Evolutionary conservation across 257 asterid genomes (phyloP).

Genomic region (Dorcoceras hygrometricum): DNA sequence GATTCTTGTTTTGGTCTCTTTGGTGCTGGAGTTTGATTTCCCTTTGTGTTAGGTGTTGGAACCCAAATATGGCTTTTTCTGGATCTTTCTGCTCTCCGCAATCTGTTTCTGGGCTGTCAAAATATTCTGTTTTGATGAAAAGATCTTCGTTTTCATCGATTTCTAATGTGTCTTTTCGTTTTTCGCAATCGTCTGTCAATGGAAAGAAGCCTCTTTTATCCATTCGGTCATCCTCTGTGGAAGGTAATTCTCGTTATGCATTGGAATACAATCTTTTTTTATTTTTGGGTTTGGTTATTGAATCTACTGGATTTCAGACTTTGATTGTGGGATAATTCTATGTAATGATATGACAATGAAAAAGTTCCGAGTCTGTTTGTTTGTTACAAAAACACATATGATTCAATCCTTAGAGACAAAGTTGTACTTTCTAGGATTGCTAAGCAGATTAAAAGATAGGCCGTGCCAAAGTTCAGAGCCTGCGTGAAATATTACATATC

Average conservation of each 20-base stretch:
- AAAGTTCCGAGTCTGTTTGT: background rate
- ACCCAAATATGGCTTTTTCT: too few relatives aligned
- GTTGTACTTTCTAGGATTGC: background rate
- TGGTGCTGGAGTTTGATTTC: too few relatives aligned
- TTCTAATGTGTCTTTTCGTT: slow-evolving; percentile 39
- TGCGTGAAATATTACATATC: too few relatives aligned
- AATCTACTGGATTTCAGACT: background rate
- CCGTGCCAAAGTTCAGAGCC: background rate
- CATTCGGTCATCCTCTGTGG: slow-evolving; percentile 50
- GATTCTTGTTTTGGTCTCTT: too few relatives aligned
- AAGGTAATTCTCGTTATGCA: slow-evolving; percentile 34
- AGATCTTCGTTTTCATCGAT: slow-evolving; percentile 17
- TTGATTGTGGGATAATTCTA: background rate
- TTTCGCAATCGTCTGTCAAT: slow-evolving; percentile 35
- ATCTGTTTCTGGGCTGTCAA: slow-evolving; percentile 19
- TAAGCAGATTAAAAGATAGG: background rate
- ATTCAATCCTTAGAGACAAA: background rate
- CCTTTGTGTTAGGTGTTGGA: too few relatives aligned
- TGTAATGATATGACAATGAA: background rate
- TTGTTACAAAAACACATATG: background rate
- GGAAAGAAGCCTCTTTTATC: slow-evolving; percentile 40
- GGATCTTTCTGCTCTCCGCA: slow-evolving; percentile 26
- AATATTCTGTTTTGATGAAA: slow-evolving; percentile 24
- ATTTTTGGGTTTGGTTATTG: background rate
- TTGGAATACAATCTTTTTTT: background rate